phyloP scores from a whole-genome alignment of 169 alveolate genomes.

The Plasmodium gonderi region DNA sequence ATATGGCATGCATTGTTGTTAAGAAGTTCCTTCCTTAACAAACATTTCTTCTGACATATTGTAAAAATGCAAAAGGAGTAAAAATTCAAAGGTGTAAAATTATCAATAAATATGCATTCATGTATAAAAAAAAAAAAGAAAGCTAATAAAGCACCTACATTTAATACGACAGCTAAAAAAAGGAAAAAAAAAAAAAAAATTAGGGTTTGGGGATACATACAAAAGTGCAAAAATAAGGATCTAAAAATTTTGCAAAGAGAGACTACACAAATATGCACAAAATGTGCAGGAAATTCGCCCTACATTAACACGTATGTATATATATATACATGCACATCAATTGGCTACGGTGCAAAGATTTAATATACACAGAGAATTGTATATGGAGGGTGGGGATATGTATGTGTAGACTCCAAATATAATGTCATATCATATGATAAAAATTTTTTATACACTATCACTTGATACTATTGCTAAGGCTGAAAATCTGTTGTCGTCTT shows the following conservation, averaged over 20 bases:
- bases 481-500: slow-evolving; percentile 35
- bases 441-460: background rate
- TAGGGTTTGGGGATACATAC: too few species aligned
- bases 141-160: too few species aligned
- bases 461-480: slow-evolving; percentile 41
- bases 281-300: background rate
- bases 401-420: too few species aligned
- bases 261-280: background rate
- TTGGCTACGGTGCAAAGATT: background rate
- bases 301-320: background rate
- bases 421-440: background rate
- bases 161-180: too few species aligned
- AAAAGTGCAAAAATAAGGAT: too few species aligned
- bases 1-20: background rate
- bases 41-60: background rate
- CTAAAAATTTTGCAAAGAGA: background rate
- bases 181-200: too few species aligned
- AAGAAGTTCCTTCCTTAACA: background rate
- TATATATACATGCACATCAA: background rate
- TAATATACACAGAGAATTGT: background rate
- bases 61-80: background rate
- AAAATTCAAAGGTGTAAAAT: too few species aligned
- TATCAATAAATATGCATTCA: background rate
- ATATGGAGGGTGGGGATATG: background rate
- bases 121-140: background rate